Base-by-base conservation (phyloP, 257 asterid species). In the Jacaranda mimosifolia region DNA sequence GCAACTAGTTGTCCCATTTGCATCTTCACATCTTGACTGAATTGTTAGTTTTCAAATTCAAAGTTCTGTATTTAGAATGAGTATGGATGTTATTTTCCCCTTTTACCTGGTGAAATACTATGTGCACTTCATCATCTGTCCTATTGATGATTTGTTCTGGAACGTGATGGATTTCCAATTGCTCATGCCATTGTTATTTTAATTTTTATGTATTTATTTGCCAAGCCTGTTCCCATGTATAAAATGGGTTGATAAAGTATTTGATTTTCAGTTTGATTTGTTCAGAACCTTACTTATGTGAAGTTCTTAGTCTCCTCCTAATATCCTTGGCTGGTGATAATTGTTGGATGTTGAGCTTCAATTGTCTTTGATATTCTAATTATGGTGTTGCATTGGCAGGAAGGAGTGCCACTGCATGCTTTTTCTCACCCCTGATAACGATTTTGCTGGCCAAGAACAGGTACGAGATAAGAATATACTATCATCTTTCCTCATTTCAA, bases 371-470 rank as follows among this genome's bases (percentile, higher is more conserved):
- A 63, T 57, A 63, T 70, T 52, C 77, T 79, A 18, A 84, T 49
- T 39, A 11, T 7, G 60, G 49, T 69, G 45, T 69, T 72, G 26
- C 26, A 42, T 72, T 85, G 57, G 67, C 89, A 89, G 94, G 92
- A 91, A 89, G 83, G 94, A 91, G 79, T 91, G 97, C 78, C 97
- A 89, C 85, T 91, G 97, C 89, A 91, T 91, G 97, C 93, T 89
- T 69, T 91, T 91, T 64, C 93, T 91, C 65, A 91, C 93, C 40
- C 79, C 91, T 21, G 95, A 91, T 6, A 91, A 91, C 63, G 95
- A 91, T 76, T 91, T 91, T 84, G 95, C 97, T 14, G 97, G 97
- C 70, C 64, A 84, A 51, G 95, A 91, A 15, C 97, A 89, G 97
- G 97, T 91, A 84, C 17, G 62, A 55, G 7, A 55, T 55, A 55